Evolutionary conservation across 768 basidiomycete genomes (phyloP).

Genomic region (Xerocomus potaroensis): DNA sequence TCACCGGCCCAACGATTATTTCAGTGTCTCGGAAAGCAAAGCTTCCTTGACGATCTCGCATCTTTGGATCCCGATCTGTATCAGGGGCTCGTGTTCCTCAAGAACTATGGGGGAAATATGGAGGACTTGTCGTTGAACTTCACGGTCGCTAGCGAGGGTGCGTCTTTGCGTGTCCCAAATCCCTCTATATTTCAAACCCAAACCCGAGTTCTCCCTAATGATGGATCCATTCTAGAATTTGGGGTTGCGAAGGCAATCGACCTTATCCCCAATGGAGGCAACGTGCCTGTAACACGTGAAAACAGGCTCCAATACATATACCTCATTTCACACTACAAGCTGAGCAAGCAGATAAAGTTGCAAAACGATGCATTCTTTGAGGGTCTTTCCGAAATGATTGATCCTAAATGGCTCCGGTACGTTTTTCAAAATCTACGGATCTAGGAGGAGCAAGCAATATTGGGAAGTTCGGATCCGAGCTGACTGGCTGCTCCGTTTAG

Average conservation of each 20-base stretch:
- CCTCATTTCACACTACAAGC: slow-evolving; percentile 80
- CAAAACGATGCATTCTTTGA: slow-evolving; percentile 89
- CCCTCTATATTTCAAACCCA: neutral
- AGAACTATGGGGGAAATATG: slow-evolving; percentile 81
- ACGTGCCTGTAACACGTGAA: slow-evolving; percentile 80
- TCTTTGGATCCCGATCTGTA: slow-evolving; percentile 93
- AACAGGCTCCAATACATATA: slow-evolving; percentile 90
- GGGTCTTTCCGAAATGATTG: slow-evolving; percentile 89
- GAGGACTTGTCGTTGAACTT: slow-evolving; percentile 92
- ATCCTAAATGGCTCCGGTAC: slow-evolving; percentile 81
- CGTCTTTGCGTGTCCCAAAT: slow-evolving; percentile 16
- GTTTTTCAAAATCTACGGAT: slow-evolving; percentile 4
- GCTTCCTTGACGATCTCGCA: slow-evolving; percentile 87
- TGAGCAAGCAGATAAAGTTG: slow-evolving; percentile 82
- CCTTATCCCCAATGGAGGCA: slow-evolving; percentile 76
- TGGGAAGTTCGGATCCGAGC: neutral
- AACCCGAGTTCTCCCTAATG: neutral
- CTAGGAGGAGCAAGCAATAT: too few species aligned
- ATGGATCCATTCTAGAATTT: slow-evolving; percentile 57
- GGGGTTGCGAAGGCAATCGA: slow-evolving; percentile 73
- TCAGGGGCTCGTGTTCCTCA: slow-evolving; percentile 86
- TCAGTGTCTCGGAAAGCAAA: slow-evolving; percentile 89
- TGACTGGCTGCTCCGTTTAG: slow-evolving; percentile 35
- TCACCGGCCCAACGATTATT: neutral
- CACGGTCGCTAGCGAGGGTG: slow-evolving; percentile 81